Evolutionary conservation across 1,139 yeast species (phyloP), one percentile per base, ranked within the genome.

Genomic region (Entelexis paramagnoliae): DNA sequence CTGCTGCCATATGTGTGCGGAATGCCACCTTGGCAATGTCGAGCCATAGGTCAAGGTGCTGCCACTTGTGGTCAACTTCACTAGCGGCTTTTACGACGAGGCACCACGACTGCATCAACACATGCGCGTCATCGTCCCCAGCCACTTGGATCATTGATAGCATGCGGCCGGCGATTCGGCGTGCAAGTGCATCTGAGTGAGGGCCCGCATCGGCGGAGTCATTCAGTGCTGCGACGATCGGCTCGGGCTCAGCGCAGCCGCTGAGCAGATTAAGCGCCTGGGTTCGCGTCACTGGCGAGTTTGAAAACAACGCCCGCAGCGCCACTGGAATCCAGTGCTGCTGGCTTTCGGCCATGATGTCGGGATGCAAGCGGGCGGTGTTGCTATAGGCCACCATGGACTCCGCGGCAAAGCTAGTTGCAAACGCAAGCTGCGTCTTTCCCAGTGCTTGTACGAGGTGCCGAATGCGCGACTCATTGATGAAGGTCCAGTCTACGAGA

Each of bases 401-500:
- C 14, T 53, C 56, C 1, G 50, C 47, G n/a, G 47, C 43, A 28
- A 53, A 53, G 19, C 56, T 46, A 3, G 54, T 39, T 1, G 56
- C 54, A 14, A 46, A 46, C 5, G 38, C 43, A 22, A 53, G 32
- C 13, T 46, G 52, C 4, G 54, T 40, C 20, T 41, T 43, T 6
- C 52, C 20, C 19, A 53, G 45, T 2, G 51, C 52, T 1, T 24
- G 4, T 13, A 53, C 14, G 10, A 53, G 48, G 14, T 24, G 24
- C 5, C 6, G 8, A 11, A 38, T 44, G 20, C 46, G 46, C 28
- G 7, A 9, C 29, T 42, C 29, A 14, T 19, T 24, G 13, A 42
- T 30, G 14, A 32, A 2, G 2, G 46, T 30, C 46, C 46, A 42
- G 29, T 42, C 36, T 2, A 42, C 36, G 8, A 42, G 38, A 29